Conservation (phyloP, 208 protist species). For the Crithidia expoeki region DNA sequence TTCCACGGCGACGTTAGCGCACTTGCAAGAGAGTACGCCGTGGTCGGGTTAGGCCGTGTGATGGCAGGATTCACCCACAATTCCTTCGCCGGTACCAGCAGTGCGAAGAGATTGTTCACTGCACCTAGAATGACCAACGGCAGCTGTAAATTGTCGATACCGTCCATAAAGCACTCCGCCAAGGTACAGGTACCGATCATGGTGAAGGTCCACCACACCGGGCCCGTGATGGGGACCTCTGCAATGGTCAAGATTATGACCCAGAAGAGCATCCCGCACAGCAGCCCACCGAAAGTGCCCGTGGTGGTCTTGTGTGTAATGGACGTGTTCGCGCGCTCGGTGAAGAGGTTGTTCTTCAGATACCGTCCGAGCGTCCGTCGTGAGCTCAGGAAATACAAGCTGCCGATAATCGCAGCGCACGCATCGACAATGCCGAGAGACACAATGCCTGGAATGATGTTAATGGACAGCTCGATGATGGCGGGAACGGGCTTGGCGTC, state of each 20-base stretch:
- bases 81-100: constrained; percentile 46
- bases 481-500: constrained; percentile 34
- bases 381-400: constrained; percentile 66
- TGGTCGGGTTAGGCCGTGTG: constrained; percentile 51
- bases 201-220: constrained; percentile 57
- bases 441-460: constrained; percentile 84
- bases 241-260: constrained; percentile 56
- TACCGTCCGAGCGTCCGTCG: constrained; percentile 74
- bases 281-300: constrained; percentile 72
- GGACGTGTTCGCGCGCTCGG: constrained; percentile 73
- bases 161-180: constrained; percentile 88
- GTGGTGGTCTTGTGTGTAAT: constrained; percentile 92
- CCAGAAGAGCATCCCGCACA: constrained; percentile 81
- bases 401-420: constrained; percentile 82
- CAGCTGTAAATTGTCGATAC: constrained; percentile 90
- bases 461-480: constrained; percentile 75
- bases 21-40: constrained; percentile 43
- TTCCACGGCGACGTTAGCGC: constrained; percentile 53
- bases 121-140: constrained; percentile 83
- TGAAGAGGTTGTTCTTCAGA: constrained; percentile 78
- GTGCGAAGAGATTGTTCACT: constrained; percentile 64
- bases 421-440: constrained; percentile 88
- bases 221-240: constrained; percentile 50
- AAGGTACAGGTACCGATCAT: constrained; percentile 78
- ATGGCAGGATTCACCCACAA: constrained; percentile 63